A percentile compares a stretch with the other conserved stretches of the same genome.
Evolutionary conservation across 805 yeast species (phyloP).

Genomic region (Spathaspora sp.): DNA sequence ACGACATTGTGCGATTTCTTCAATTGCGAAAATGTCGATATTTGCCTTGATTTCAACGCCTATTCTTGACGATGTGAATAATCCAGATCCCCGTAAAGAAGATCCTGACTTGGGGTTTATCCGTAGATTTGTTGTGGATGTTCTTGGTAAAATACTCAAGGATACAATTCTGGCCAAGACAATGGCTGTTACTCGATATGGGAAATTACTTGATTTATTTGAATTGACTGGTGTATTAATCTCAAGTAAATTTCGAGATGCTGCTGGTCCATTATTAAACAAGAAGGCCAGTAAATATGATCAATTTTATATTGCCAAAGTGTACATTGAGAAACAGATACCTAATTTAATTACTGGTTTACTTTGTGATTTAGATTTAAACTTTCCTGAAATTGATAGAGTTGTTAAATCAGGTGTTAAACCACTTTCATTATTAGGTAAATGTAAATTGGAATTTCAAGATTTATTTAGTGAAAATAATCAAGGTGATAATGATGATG

Average conservation of each 20-base stretch:
- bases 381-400: conserved; percentile 62
- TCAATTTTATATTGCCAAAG: conserved; percentile 57
- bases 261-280: conserved; percentile 43
- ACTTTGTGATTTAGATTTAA: conserved; percentile 66
- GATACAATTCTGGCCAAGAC: conserved; percentile 31
- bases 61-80: conserved; percentile 45
- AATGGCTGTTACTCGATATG: conserved; percentile 45
- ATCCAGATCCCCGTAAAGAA: conserved; percentile 45
- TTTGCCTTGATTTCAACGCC: conserved; percentile 60
- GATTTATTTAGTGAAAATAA: conserved; percentile 49
- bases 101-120: conserved; percentile 72
- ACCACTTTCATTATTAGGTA: conserved; percentile 55
- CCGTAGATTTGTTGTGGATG: conserved; percentile 70
- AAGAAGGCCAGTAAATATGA: conserved; percentile 52
- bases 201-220: conserved; percentile 51
- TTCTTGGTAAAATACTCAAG: conserved; percentile 56
- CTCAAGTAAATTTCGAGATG: conserved; percentile 40
- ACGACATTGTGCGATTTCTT: conserved; percentile 56
- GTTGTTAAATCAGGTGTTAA: conserved; percentile 57
- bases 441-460: conserved; percentile 53
- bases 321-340: conserved; percentile 65
- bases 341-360: conserved; percentile 55
- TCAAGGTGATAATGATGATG: conserved; percentile 46
- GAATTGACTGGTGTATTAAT: conserved; percentile 45
- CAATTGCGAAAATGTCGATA: conserved; percentile 59